These are phyloP conservation scores for Epichloe sibirici DNA, from an alignment of 2,329 filamentous ascomycete genomes.

Conservation along the genomic window DNA sequence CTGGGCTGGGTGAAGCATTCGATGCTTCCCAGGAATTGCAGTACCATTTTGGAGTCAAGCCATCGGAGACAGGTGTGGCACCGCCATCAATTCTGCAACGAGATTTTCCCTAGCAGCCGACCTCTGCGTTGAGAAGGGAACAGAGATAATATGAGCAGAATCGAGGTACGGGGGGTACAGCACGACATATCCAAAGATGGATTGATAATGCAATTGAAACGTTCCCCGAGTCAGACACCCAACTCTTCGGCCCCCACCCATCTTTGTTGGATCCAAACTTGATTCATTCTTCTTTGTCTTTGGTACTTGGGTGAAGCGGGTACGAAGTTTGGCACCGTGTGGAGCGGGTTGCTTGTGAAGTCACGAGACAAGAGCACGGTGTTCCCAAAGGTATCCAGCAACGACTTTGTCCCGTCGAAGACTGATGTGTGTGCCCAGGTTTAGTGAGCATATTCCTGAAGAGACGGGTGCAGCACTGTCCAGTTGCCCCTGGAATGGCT, in stretches of 20 bases:
- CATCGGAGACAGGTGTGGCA: too few species aligned
- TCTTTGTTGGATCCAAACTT: not conserved
- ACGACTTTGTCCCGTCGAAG: too few species aligned
- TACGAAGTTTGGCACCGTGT: conserved; percentile 23
- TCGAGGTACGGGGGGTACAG: too few species aligned
- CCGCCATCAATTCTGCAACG: too few species aligned
- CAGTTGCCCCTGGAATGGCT: not conserved
- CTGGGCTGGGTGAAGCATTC: too few species aligned
- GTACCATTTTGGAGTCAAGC: too few species aligned
- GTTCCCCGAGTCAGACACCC: not conserved
- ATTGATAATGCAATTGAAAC: not conserved
- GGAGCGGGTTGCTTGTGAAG: conserved; percentile 9
- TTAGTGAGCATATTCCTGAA: not conserved
- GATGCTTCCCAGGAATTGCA: too few species aligned
- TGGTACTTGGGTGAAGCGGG: conserved; percentile 8
- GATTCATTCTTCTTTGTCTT: not conserved
- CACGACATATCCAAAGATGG: not conserved
- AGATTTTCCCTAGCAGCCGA: not conserved
- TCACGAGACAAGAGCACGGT: conserved; percentile 3
- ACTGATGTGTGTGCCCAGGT: too few species aligned
- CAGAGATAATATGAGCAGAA: not conserved
- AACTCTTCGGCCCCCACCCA: not conserved
- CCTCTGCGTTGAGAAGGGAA: not conserved
- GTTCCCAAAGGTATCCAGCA: not conserved
- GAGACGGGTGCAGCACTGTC: not conserved